Base-by-base conservation (phyloP, 2,329 filamentous ascomycete genomes). In the Trichoderma guizhouense region DNA sequence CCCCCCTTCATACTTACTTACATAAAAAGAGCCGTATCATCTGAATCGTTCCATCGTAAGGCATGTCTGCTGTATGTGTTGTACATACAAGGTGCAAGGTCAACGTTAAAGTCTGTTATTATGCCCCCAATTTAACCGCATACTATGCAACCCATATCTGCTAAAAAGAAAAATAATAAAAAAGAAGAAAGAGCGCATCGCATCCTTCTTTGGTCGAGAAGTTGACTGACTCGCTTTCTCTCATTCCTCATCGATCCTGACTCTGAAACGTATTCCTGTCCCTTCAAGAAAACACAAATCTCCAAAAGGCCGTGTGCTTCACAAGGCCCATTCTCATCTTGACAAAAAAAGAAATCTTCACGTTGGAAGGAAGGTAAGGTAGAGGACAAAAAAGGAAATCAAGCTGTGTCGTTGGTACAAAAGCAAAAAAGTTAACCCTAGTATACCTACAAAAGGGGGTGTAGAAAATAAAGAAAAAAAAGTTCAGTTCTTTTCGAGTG, bases 371-470 rank as follows among this genome's bases (percentile, higher is more conserved):
- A 71, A 58, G 61, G 61, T 63, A 65, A 60, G 63, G 39, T 71
- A 63, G 34, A 71, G 34, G 26, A 55, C 53, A 55, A 71, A 63
- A 57, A 69, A 69, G 70, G 34, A 60, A 72, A 68, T 58, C n/a
- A 70, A 69, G 55, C 24, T 66, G 61, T 65, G 57, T 68, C 51
- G 51, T 69, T 68, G 64, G 55, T 65, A 72, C 61, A 72, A 28
- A 66, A 72, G 58, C 62, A 39, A 24, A 39, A 64, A 69, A 51
- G 51, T 62, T 66, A 64, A 67, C 67, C 51, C 36, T 77, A 77
- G 77, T 78, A 72, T 78, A 74, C 71, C 69, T 77, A 77, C 75
- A 78, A 79, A 79, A 72, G 75, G 76, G 76, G 76, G 58, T 63
- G 18, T 75, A 76, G 78, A 78, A 75, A 70, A 62, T 14, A 55